Percentiles rank a stretch among this genome's conserved stretches.
Evolutionary conservation across 2,329 filamentous ascomycete species (phyloP).

Genomic region (Aspergillus sp.): DNA sequence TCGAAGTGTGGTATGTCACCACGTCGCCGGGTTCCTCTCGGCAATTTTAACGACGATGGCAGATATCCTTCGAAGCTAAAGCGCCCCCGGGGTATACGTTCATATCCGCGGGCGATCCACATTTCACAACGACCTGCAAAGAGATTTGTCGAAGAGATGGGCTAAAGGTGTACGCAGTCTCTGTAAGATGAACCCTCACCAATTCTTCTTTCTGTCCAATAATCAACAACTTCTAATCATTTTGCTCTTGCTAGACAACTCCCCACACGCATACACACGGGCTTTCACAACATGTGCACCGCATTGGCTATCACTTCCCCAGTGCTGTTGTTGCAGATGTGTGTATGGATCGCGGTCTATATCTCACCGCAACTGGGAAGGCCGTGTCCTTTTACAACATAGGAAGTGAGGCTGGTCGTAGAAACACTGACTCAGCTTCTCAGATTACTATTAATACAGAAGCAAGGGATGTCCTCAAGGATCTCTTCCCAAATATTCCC

Average conservation of each 20-base stretch:
- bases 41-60: slow-evolving; percentile 33
- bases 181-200: slow-evolving; percentile 48
- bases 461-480: slow-evolving; percentile 58
- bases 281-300: slow-evolving; percentile 60
- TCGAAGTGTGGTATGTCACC: slow-evolving; percentile 48
- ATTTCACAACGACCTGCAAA: slow-evolving; percentile 60
- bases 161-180: slow-evolving; percentile 58
- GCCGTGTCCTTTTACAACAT: slow-evolving; percentile 40
- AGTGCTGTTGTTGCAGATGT: slow-evolving; percentile 59
- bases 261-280: slow-evolving; percentile 51
- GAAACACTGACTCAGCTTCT: slow-evolving; percentile 29
- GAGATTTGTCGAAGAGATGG: slow-evolving; percentile 58
- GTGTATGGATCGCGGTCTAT: slow-evolving; percentile 50
- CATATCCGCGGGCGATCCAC: slow-evolving; percentile 60
- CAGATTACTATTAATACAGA: slow-evolving; percentile 55
- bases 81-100: slow-evolving; percentile 62
- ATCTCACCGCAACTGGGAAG: slow-evolving; percentile 49
- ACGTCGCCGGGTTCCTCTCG: slow-evolving; percentile 5
- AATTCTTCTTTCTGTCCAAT: slow-evolving; percentile 10
- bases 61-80: slow-evolving; percentile 57
- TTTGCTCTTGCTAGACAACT: slow-evolving; percentile 42
- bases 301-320: slow-evolving; percentile 64
- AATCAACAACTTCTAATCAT: slow-evolving; percentile 14
- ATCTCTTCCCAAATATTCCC: slow-evolving; percentile 64
- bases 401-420: slow-evolving; percentile 23